Conservation (phyloP, 2,329 filamentous ascomycete species). For the Parascedosporium putredinis region DNA sequence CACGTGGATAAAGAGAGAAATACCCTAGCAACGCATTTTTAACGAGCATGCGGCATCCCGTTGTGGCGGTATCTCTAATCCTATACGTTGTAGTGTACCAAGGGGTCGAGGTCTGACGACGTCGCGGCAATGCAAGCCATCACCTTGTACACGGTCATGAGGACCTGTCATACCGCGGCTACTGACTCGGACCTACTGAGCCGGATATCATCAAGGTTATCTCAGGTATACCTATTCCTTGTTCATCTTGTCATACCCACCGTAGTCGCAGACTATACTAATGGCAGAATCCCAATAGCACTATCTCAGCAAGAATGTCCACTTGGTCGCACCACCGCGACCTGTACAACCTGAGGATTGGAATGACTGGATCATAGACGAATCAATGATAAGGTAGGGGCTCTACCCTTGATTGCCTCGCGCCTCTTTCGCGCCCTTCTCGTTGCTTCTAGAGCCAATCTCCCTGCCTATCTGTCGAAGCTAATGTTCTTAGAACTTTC, state of each 20-base stretch:
- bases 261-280: neutral
- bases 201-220: neutral
- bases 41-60: too few relatives aligned
- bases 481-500: neutral
- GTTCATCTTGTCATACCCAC: neutral
- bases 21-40: too few relatives aligned
- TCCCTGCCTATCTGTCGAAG: neutral
- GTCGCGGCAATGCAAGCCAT: constrained; percentile 1
- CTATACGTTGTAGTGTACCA: neutral
- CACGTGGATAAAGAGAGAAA: too few relatives aligned
- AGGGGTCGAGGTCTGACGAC: neutral
- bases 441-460: neutral
- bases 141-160: neutral
- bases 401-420: neutral
- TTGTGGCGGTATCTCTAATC: too few relatives aligned
- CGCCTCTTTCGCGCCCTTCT: neutral
- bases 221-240: neutral
- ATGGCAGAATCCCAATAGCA: neutral
- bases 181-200: neutral
- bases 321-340: neutral
- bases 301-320: neutral
- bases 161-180: neutral
- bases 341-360: neutral
- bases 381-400: neutral
- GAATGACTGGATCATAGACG: neutral